Evolutionary conservation across 495 filamentous ascomycete species (phyloP).

Genomic region (Penicillium cinerascens): DNA sequence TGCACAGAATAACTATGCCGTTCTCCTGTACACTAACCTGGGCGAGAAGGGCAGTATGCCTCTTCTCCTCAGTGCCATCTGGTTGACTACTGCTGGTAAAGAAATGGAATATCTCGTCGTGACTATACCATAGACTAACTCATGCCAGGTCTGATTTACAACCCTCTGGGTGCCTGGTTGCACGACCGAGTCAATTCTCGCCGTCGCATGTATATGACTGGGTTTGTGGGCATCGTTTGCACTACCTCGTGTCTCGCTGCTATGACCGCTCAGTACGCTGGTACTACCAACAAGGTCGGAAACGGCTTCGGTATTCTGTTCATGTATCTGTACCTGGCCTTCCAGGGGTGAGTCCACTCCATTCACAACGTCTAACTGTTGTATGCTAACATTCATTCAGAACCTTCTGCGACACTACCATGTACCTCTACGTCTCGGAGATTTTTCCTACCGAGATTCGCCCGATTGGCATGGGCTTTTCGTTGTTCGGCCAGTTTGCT

Average conservation of each 20-base stretch:
- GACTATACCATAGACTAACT: conserved; percentile 9
- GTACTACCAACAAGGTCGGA: conserved; percentile 43
- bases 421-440: conserved; percentile 50
- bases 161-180: conserved; percentile 45
- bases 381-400: conserved; percentile 15
- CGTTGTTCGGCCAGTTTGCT: conserved; percentile 41
- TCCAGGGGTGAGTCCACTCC: conserved; percentile 31
- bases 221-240: conserved; percentile 34
- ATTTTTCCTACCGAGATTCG: conserved; percentile 52
- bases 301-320: conserved; percentile 47
- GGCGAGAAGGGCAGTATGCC: conserved; percentile 44
- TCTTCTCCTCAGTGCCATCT: conserved; percentile 46
- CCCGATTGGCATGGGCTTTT: conserved; percentile 45
- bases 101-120: not conserved
- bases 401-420: conserved; percentile 48
- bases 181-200: conserved; percentile 46
- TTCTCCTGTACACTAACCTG: conserved; percentile 46
- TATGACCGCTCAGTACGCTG: conserved; percentile 39
- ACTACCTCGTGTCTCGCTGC: conserved; percentile 40
- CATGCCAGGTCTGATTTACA: conserved; percentile 37
- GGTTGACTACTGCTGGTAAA: conserved; percentile 44
- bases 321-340: conserved; percentile 45
- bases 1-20: conserved; percentile 43
- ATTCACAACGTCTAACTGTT: not conserved
- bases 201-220: conserved; percentile 44